Percentiles rank a stretch among this genome's conserved stretches.
Conservation (phyloP, 2,329 filamentous ascomycete species). For the Epichloe gansuensis region DNA sequence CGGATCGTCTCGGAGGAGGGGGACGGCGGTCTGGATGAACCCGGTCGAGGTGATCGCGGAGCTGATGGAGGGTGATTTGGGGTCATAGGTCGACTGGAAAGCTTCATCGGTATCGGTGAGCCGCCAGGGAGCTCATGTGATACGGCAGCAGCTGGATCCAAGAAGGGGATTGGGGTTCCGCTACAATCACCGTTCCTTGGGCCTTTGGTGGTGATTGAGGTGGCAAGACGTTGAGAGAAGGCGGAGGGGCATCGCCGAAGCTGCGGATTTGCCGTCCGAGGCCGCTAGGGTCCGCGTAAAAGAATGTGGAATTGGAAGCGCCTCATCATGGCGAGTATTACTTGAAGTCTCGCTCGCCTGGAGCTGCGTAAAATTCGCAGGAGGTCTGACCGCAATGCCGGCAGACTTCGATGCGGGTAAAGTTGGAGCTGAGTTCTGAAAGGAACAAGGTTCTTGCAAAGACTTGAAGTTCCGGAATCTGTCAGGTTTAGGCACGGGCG, state of each 20-base stretch:
- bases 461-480: constrained; percentile 29
- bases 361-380: constrained; percentile 17
- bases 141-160: constrained; percentile 35
- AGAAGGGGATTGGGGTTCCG: constrained; percentile 32
- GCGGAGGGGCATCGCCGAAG: constrained; percentile 38
- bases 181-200: constrained; percentile 20
- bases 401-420: not conserved
- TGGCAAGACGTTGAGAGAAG: constrained; percentile 56
- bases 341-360: constrained; percentile 9
- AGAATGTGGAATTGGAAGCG: constrained; percentile 11
- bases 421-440: not conserved
- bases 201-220: constrained; percentile 55
- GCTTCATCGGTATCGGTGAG: constrained; percentile 36
- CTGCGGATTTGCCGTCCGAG: constrained; percentile 12
- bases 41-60: constrained; percentile 33
- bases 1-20: constrained; percentile 51
- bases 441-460: constrained; percentile 19
- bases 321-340: constrained; percentile 13
- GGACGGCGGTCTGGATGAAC: constrained; percentile 45
- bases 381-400: constrained; percentile 9
- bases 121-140: constrained; percentile 28
- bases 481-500: constrained; percentile 31
- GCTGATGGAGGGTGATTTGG: constrained; percentile 29
- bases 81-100: constrained; percentile 43
- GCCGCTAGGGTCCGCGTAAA: constrained; percentile 14